Evolutionary conservation across 331 rosid species (phyloP), one percentile per base, ranked within the genome.

Genomic region (Malus hybrid): DNA sequence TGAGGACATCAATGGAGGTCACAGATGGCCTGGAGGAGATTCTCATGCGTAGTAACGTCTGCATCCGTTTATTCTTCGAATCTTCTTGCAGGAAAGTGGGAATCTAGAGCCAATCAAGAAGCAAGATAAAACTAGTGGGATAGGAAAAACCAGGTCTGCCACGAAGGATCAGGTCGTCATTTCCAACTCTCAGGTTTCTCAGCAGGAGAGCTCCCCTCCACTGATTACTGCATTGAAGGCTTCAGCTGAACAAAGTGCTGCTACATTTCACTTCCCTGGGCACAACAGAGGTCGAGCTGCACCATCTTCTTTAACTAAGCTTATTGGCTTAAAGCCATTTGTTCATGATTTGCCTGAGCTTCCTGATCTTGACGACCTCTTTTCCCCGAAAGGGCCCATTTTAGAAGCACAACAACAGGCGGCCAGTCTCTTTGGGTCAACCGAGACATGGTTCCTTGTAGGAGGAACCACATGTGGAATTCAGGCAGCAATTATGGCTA

Each of bases 381-480:
- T 88, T 77, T 85, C 80, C 70, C 93, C 97, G 0, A 82, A 84
- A 58, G 97, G 93, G 1, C 93, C 98, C 5, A 87, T 91, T 84
- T 79, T 91, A 44, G 89, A 89, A 58, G 98, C 98, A 74, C 97
- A 93, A 53, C 81, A 30, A 75, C 79, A 84, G 81, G 98, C 98
- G 48, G 89, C 97, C 60, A 78, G 85, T 79, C 80, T 93, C 77
- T 91, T 93, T 79, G 93, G 96, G 44, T 80, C 98, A 2, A 81
- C 79, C 58, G 73, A 91, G 71, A 91, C 98, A 66, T 93, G 98
- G 98, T 93, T 93, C 75, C 97, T 93, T 44, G 96, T 93, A 34
- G 97, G 96, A 22, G 98, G 98, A 29, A 82, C 97, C 50, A 93
- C 98, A 19, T 93, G 93, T 80, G 97, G 97, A 67, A 86, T 91